These are phyloP conservation scores for Penicillium sp. DNA, from an alignment of 2,329 filamentous ascomycete genomes.

Conservation along the genomic window DNA sequence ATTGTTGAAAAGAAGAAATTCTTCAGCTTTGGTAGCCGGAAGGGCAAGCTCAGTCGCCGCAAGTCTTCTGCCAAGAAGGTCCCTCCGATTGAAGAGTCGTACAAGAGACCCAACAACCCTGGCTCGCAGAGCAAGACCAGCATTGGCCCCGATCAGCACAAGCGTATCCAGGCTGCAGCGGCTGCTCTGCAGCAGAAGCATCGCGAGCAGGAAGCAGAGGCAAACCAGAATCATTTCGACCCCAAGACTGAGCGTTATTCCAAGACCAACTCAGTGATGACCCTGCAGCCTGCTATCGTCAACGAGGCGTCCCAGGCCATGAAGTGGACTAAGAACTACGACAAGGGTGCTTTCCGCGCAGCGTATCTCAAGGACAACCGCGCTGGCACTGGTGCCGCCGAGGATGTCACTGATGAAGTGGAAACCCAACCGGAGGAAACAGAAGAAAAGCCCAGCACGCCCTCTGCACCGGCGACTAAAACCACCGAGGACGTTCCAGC, in stretches of 20 bases:
- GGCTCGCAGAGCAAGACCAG: conserved; percentile 72
- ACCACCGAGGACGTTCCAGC: conserved; percentile 32
- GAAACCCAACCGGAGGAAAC: conserved; percentile 16
- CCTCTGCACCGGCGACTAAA: conserved; percentile 24
- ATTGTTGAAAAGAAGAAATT: conserved; percentile 95
- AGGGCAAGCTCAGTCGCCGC: conserved; percentile 66
- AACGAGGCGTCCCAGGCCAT: conserved; percentile 88
- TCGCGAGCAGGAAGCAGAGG: conserved; percentile 57
- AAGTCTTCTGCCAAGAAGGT: conserved; percentile 69
- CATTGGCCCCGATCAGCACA: conserved; percentile 87
- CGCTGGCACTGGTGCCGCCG: conserved; percentile 66
- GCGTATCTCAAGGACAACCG: conserved; percentile 77
- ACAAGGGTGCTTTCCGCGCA: conserved; percentile 81
- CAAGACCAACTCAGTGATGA: conserved; percentile 89
- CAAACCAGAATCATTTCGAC: conserved; percentile 52
- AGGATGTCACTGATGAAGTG: conserved; percentile 42
- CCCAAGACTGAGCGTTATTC: conserved; percentile 57
- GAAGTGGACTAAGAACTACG: conserved; percentile 96
- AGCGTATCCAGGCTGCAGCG: conserved; percentile 88
- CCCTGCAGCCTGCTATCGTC: conserved; percentile 79
- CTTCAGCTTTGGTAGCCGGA: conserved; percentile 78
- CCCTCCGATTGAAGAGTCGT: conserved; percentile 51
- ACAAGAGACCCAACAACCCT: conserved; percentile 51
- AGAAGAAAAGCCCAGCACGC: conserved; percentile 36
- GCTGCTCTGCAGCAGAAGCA: conserved; percentile 76